phyloP scores from a whole-genome alignment of 768 basidiomycete species.

The Leccinellum luteum region DNA sequence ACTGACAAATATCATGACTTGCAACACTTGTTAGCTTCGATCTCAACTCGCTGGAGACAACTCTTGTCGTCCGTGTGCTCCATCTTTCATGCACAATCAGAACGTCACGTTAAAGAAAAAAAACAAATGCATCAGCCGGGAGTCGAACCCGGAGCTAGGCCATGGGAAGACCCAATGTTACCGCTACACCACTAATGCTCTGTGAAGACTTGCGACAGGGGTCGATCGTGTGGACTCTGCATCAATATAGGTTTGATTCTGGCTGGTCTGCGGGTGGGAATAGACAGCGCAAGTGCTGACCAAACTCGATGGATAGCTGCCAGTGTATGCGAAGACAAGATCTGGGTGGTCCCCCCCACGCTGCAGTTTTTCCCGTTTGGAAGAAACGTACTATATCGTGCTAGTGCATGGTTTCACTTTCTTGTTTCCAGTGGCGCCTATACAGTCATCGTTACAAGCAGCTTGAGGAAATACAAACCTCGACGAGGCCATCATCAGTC shows the following conservation, averaged over 20 bases:
- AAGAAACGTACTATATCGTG: too few relatives aligned
- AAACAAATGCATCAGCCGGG: conserved; percentile 46
- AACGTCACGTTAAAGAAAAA: neutral
- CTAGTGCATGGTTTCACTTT: too few relatives aligned
- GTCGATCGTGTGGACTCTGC: neutral
- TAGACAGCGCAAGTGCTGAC: too few relatives aligned
- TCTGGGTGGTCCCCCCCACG: too few relatives aligned
- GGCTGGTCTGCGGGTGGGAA: too few relatives aligned
- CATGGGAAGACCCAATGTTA: conserved; percentile 89
- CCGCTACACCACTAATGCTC: conserved; percentile 65
- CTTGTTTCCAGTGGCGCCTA: too few relatives aligned
- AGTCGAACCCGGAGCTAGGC: conserved; percentile 62
- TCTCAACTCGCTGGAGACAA: neutral
- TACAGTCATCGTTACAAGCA: too few relatives aligned
- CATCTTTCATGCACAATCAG: too few relatives aligned
- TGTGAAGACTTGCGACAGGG: neutral
- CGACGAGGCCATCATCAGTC: neutral
- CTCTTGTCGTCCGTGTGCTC: neutral
- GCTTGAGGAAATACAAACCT: neutral
- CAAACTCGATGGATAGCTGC: too few relatives aligned
- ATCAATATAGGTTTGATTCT: too few relatives aligned
- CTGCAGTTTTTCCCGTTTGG: too few relatives aligned
- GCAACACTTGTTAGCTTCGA: neutral
- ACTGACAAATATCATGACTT: conserved; percentile 1
- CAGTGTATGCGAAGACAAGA: too few relatives aligned